A percentile compares a stretch with the other conserved stretches of the same genome.
These are phyloP conservation scores for Saccharomycopsis sp. DNA, from an alignment of 805 yeast species.

Conservation along the genomic window DNA sequence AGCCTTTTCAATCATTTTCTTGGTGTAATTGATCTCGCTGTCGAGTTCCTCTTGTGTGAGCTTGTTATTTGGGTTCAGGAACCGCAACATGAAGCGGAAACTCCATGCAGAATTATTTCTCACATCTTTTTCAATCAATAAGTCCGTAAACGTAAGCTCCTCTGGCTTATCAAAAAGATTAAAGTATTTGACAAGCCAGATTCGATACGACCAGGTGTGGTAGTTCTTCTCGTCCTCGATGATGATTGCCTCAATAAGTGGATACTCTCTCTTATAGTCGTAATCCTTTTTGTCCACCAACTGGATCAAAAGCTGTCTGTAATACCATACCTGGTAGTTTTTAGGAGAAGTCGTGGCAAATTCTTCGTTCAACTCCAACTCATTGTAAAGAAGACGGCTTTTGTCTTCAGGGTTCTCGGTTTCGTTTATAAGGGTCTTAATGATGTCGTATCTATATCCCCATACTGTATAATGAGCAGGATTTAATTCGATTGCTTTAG, in stretches of 20 bases:
- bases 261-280: slow-evolving; percentile 50
- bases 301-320: slow-evolving; percentile 62
- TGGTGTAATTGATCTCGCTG: slow-evolving; percentile 50
- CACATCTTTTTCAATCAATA: slow-evolving; percentile 52
- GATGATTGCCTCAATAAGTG: slow-evolving; percentile 61
- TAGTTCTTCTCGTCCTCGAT: slow-evolving; percentile 82
- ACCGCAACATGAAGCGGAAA: slow-evolving; percentile 58
- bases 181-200: slow-evolving; percentile 68
- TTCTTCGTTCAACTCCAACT: slow-evolving; percentile 74
- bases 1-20: slow-evolving; percentile 43
- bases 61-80: slow-evolving; percentile 20
- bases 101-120: slow-evolving; percentile 93
- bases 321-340: slow-evolving; percentile 97
- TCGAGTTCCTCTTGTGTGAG: slow-evolving; percentile 25
- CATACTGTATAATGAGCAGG: slow-evolving; percentile 93
- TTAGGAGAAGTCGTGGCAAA: slow-evolving; percentile 74
- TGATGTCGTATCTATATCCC: slow-evolving; percentile 58
- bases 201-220: slow-evolving; percentile 92
- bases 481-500: slow-evolving; percentile 52
- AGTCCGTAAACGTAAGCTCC: slow-evolving; percentile 48
- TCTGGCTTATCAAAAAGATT: slow-evolving; percentile 35
- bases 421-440: slow-evolving; percentile 33
- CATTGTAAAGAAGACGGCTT: slow-evolving; percentile 32
- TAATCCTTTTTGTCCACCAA: slow-evolving; percentile 26
- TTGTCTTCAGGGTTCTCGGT: slow-evolving; percentile 8